Evolutionary conservation across 164 flowering plant genomes (phyloP).

Genomic region (Taxillus chinensis): DNA sequence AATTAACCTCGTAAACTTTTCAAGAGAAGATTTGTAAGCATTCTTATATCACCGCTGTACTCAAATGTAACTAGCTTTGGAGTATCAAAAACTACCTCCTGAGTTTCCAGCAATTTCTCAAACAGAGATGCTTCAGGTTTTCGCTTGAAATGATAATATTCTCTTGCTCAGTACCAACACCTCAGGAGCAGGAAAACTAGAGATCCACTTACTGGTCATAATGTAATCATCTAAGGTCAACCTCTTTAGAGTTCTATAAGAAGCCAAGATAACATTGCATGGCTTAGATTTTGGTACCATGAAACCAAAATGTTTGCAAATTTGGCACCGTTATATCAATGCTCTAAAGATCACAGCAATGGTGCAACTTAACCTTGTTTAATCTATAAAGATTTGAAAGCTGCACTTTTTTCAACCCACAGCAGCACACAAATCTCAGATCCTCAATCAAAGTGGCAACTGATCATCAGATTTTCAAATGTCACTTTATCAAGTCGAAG

Average conservation of each 20-base stretch:
- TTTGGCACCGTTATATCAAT: slow-evolving; percentile 13
- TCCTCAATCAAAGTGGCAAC: slow-evolving; percentile 28
- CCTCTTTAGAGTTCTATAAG: slow-evolving; percentile 14
- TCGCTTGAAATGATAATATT: slow-evolving; percentile 12
- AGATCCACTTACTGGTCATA: slow-evolving; percentile 11
- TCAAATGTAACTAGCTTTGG: slow-evolving; percentile 17
- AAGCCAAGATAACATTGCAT: slow-evolving; percentile 11
- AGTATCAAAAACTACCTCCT: slow-evolving; percentile 12
- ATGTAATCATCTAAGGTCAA: slow-evolving; percentile 13
- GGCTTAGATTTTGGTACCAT: background rate
- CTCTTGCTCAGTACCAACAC: slow-evolving; percentile 13
- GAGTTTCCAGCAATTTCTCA: slow-evolving; percentile 13
- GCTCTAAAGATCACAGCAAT: slow-evolving; percentile 5
- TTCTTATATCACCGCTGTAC: slow-evolving; percentile 18
- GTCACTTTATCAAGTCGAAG: slow-evolving; percentile 2
- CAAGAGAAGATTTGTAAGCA: slow-evolving; percentile 9
- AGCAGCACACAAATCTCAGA: slow-evolving; percentile 17
- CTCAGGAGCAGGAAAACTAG: slow-evolving; percentile 18
- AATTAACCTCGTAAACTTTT: slow-evolving; percentile 13
- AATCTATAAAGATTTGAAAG: slow-evolving; percentile 15
- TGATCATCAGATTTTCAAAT: slow-evolving; percentile 9
- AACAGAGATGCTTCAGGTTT: slow-evolving; percentile 12
- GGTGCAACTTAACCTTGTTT: slow-evolving; percentile 16
- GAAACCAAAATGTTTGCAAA: slow-evolving; percentile 19
- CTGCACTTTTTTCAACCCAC: slow-evolving; percentile 4